A percentile compares a stretch with the other conserved stretches of the same genome.
Evolutionary conservation across 2,329 filamentous ascomycete genomes (phyloP).

Genomic region (Coniochaeta sp.): DNA sequence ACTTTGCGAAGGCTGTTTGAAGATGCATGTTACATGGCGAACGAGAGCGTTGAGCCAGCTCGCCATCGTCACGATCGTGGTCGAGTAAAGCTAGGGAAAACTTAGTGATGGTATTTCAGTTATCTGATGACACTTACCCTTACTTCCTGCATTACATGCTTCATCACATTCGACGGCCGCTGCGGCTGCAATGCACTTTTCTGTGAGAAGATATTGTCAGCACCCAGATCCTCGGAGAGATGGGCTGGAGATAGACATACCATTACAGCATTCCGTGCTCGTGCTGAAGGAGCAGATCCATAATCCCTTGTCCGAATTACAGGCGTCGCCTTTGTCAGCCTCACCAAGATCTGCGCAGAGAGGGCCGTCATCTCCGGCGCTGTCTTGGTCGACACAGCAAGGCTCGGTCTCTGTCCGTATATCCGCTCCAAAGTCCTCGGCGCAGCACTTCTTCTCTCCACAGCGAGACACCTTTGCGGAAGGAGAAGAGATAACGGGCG

Average conservation of each 20-base stretch:
- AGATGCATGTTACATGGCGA: slow-evolving; percentile 24
- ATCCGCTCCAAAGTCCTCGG: not conserved
- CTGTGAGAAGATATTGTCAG: slow-evolving; percentile 7
- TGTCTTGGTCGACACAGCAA: not conserved
- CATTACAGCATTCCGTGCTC: slow-evolving; percentile 17
- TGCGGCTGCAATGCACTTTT: slow-evolving; percentile 22
- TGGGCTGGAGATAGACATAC: not conserved
- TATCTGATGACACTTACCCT: slow-evolving; percentile 14
- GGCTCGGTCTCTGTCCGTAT: not conserved
- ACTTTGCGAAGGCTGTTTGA: slow-evolving; percentile 22
- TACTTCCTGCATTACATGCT: slow-evolving; percentile 16
- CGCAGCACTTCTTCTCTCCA: not conserved
- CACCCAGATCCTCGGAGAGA: not conserved
- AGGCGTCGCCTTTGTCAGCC: not conserved
- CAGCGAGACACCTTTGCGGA: not conserved
- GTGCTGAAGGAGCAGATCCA: not conserved
- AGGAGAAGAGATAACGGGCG: not conserved
- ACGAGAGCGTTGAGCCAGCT: slow-evolving; percentile 12
- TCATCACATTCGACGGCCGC: slow-evolving; percentile 22
- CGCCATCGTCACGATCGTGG: not conserved
- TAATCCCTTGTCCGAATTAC: not conserved
- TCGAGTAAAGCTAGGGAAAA: not conserved
- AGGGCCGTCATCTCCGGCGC: not conserved
- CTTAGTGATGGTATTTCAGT: slow-evolving; percentile 6
- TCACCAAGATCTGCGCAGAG: not conserved